Base-by-base conservation (phyloP, 257 asterid species). In the Nicotiana obtusifolia region DNA sequence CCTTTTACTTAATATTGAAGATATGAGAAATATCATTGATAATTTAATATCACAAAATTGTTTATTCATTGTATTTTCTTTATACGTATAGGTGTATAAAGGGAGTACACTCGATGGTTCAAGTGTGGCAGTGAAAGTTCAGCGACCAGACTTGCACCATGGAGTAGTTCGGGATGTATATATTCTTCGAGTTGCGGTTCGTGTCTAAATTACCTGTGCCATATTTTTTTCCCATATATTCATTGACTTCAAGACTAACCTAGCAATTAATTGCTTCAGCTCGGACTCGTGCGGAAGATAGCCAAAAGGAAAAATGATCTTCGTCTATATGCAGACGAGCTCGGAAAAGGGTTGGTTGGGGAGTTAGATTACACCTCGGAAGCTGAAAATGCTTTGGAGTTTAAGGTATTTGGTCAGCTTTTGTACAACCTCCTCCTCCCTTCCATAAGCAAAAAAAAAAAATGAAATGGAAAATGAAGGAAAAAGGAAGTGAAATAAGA, bases 121-220 rank as follows among this genome's bases (percentile, higher is more conserved):
- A 81, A 93, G 85, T 83, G 99, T 95, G 83, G 99, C 99, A 66
- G 96, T 95, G 88, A 95, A 95, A 91, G 99, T 95, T 84, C 98
- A 95, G 87, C 99, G 98, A 64, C 99, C 99, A 84, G 87, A 91
- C 84, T 85, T 95, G 85, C 91, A 41, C 78, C 98, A 89, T 84
- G 87, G 87, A 47, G 97, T 95, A 76, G 89, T 91, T 85, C 95
- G 98, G 54, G 99, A 95, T 91, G 87, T 93, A 81, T 90, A 95
- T 86, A 92, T 95, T 87, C 97, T 95, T 83, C 97, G 97, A 30
- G 87, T 88, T 62, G 99, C 97, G 98, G 99, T 95, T 75, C 47
- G 97, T 90, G 77, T 84, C 83, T 71, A 82, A 84, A 82, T 83
- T 56, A 33, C 73, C 4, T 68, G 71, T 71, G 17, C 64, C 69